A percentile compares a stretch with the other conserved stretches of the same genome.
Evolutionary conservation across 2,329 filamentous ascomycete genomes (phyloP).

Genomic region (Aspergillus fructus): DNA sequence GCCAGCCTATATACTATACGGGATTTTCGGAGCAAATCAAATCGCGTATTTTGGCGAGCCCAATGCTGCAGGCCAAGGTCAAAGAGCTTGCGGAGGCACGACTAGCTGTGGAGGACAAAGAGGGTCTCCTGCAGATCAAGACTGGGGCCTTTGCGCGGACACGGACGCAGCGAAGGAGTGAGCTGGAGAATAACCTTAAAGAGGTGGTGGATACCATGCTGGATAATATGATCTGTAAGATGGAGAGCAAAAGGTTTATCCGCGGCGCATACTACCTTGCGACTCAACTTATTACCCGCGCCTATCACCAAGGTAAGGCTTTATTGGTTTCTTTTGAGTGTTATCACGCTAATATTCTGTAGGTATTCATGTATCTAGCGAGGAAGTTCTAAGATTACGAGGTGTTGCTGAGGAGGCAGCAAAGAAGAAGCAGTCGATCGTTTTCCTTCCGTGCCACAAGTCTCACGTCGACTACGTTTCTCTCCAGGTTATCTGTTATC

Average conservation of each 20-base stretch:
- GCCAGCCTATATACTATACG: constrained; percentile 88
- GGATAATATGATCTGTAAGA: constrained; percentile 98
- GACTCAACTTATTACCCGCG: constrained; percentile 84
- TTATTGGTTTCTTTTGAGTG: background rate
- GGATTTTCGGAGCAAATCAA: constrained; percentile 94
- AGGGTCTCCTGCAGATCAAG: constrained; percentile 62
- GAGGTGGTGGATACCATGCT: constrained; percentile 85
- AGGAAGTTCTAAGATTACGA: constrained; percentile 81
- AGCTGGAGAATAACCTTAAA: constrained; percentile 70
- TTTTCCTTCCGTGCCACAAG: constrained; percentile 91
- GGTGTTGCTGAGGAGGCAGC: constrained; percentile 80
- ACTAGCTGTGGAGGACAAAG: constrained; percentile 71
- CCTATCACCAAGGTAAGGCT: constrained; percentile 79
- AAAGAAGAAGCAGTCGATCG: constrained; percentile 87
- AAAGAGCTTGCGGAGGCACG: constrained; percentile 72
- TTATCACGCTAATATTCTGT: background rate
- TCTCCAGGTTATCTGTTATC: constrained; percentile 91
- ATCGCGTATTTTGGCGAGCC: constrained; percentile 69
- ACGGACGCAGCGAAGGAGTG: constrained; percentile 41
- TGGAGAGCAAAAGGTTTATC: constrained; percentile 93
- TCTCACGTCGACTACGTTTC: constrained; percentile 97
- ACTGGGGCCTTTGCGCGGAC: constrained; percentile 31
- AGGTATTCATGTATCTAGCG: constrained; percentile 88
- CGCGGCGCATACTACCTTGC: constrained; percentile 84
- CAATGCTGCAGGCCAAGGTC: constrained; percentile 73